Evolutionary conservation across 441 rosid genomes (phyloP).

Genomic region (Jatropha podagrica): DNA sequence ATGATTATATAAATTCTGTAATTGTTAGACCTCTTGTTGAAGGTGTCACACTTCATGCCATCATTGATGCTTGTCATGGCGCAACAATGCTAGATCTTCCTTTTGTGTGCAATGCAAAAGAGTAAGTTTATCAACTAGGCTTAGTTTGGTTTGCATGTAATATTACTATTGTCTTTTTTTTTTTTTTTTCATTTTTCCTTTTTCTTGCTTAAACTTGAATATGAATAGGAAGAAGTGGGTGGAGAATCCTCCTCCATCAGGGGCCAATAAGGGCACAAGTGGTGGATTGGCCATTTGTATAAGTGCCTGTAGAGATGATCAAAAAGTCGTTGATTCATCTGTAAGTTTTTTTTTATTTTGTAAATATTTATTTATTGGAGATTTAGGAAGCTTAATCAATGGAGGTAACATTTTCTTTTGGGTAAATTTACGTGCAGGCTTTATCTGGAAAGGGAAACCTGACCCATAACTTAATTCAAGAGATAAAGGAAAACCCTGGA

Average conservation of each 20-base stretch:
- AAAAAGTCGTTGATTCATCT: conserved; percentile 12
- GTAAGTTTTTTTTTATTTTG: background rate
- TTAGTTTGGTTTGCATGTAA: no score
- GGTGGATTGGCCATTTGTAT: conserved; percentile 20
- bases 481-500: background rate
- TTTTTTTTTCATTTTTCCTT: no score
- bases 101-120: background rate
- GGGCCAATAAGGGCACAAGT: conserved; percentile 17
- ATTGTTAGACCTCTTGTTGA: conserved; percentile 8
- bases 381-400: no score
- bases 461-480: conserved; percentile 12
- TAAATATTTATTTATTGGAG: no score
- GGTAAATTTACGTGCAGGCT: background rate
- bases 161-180: no score
- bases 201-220: background rate
- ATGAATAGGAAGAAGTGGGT: conserved; percentile 4
- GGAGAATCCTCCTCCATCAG: conserved; percentile 8
- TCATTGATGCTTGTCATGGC: conserved; percentile 16
- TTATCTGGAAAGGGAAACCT: background rate
- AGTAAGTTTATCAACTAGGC: background rate
- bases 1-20: conserved; percentile 11
- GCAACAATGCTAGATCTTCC: conserved; percentile 17
- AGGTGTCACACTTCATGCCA: conserved; percentile 19
- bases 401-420: no score
- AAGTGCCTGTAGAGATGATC: conserved; percentile 22